A percentile compares a stretch with the other conserved stretches of the same genome.
Evolutionary conservation across 768 basidiomycete species (phyloP).

Genomic region (Lentinula raphanica): DNA sequence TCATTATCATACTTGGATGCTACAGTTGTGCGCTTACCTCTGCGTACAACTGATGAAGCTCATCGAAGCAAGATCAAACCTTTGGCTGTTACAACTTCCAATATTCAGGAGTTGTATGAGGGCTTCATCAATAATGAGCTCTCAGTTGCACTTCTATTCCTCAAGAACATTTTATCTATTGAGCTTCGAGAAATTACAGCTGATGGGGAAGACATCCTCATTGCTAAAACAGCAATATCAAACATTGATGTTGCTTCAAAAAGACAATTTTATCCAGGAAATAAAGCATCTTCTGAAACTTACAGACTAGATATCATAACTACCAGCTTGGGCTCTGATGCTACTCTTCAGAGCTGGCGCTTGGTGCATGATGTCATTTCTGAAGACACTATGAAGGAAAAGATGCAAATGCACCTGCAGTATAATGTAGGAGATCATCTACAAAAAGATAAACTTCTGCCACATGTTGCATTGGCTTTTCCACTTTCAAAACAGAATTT

Average conservation of each 20-base stretch:
- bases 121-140: constrained; percentile 23
- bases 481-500: constrained; percentile 7
- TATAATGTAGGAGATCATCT: constrained; percentile 15
- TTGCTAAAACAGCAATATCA: constrained; percentile 13
- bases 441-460: constrained; percentile 23
- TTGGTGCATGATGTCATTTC: constrained; percentile 14
- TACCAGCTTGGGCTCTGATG: not conserved
- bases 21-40: constrained; percentile 25
- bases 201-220: constrained; percentile 11
- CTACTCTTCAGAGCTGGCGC: constrained; percentile 12
- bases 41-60: constrained; percentile 18
- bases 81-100: constrained; percentile 7
- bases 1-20: constrained; percentile 8
- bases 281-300: constrained; percentile 5
- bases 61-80: constrained; percentile 10
- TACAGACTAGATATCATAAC: constrained; percentile 13
- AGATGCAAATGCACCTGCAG: constrained; percentile 9
- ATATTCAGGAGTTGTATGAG: constrained; percentile 16
- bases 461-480: constrained; percentile 22
- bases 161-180: constrained; percentile 22
- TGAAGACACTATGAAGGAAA: constrained; percentile 8
- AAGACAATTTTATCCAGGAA: constrained; percentile 12
- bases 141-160: constrained; percentile 20
- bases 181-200: constrained; percentile 18
- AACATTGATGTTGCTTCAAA: constrained; percentile 11